Evolutionary conservation across 176 grass and related monocot species (phyloP).

Genomic region (Luzula sylvatica): DNA sequence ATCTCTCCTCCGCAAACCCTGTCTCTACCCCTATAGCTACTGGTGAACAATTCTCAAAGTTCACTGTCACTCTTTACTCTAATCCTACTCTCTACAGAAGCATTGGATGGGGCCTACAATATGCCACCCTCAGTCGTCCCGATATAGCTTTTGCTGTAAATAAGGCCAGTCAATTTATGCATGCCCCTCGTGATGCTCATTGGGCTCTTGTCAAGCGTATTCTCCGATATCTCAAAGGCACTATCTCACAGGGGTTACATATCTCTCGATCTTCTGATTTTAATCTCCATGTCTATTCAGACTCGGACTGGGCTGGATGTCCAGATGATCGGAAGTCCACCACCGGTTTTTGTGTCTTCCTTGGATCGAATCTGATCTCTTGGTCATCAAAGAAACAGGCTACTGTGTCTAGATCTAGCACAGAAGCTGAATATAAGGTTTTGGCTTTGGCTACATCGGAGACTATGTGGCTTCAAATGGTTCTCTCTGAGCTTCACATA

Average conservation of each 20-base stretch:
- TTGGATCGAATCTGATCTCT: no score
- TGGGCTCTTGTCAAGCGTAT: background rate
- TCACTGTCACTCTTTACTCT: background rate
- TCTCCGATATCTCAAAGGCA: background rate
- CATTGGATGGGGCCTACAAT: background rate
- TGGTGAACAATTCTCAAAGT: background rate
- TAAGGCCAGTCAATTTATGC: background rate
- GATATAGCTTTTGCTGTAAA: background rate
- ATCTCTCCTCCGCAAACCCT: background rate
- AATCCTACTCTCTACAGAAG: background rate
- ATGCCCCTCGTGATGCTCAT: background rate
- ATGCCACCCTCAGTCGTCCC: background rate
- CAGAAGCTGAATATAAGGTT: no score
- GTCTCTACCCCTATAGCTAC: background rate
- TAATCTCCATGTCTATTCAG: background rate
- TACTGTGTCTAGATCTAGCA: no score
- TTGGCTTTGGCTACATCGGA: no score
- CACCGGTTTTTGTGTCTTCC: no score
- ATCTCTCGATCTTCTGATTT: no score
- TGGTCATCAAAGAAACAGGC: no score
- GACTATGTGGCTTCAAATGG: no score
- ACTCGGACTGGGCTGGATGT: no score
- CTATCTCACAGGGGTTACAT: background rate
- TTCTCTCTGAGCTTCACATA: no score
- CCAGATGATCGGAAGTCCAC: no score